Evolutionary conservation across 129 eudicot species (phyloP).

Genomic region (Flaveria bidentis): DNA sequence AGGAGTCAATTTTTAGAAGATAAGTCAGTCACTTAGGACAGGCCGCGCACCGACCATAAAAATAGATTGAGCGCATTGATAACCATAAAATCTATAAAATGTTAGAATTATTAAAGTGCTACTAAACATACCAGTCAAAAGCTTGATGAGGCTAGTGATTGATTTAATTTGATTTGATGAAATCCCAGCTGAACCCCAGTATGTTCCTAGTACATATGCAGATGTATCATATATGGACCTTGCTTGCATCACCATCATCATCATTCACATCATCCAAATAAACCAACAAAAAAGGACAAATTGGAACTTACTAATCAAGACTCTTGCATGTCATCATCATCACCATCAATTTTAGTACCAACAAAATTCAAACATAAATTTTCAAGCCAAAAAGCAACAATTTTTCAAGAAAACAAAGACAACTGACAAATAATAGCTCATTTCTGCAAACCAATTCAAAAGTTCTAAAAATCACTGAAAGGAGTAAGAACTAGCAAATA

Average conservation of each 20-base stretch:
- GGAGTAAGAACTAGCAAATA: no score
- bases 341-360: slow-evolving; percentile 16
- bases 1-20: no score
- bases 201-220: slow-evolving; percentile 33
- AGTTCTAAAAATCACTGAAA: slow-evolving; percentile 17
- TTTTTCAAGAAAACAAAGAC: neutral
- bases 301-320: slow-evolving; percentile 30
- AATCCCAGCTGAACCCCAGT: slow-evolving; percentile 4
- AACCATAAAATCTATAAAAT: no score
- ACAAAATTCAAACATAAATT: slow-evolving; percentile 2
- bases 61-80: no score
- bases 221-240: neutral
- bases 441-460: neutral
- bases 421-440: neutral
- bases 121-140: no score
- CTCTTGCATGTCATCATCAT: slow-evolving; percentile 34
- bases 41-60: no score
- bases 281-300: slow-evolving; percentile 26
- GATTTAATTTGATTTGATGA: neutral
- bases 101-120: no score
- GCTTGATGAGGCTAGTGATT: slow-evolving; percentile 3
- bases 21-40: no score
- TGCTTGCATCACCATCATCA: slow-evolving; percentile 34
- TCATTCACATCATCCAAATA: slow-evolving; percentile 18
- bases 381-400: slow-evolving; percentile 6